These are phyloP conservation scores for Citrus reticulata DNA, from an alignment of 345 rosid species.

Conservation along the genomic window DNA sequence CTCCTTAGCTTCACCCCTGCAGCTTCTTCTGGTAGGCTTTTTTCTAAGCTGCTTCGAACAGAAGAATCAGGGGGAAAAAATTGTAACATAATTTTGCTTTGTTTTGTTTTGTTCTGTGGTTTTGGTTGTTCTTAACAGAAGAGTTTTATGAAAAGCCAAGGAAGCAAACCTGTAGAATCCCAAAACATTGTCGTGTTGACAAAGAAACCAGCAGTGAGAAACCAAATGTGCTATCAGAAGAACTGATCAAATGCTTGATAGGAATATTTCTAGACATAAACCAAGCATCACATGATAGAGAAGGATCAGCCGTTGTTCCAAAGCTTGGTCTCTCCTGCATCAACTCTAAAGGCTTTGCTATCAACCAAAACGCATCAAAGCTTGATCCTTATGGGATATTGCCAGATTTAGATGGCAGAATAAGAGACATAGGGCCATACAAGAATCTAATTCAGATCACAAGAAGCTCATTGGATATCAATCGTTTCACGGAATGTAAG, in stretches of 20 bases:
- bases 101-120: neutral
- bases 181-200: constrained; percentile 26
- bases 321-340: constrained; percentile 55
- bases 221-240: constrained; percentile 74
- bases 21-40: constrained; percentile 39
- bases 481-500: constrained; percentile 36
- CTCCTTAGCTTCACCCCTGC: constrained; percentile 42
- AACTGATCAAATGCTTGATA: constrained; percentile 64
- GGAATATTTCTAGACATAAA: constrained; percentile 67
- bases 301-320: constrained; percentile 36
- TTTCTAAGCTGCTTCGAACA: neutral
- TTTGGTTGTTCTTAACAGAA: constrained; percentile 25
- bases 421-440: constrained; percentile 76
- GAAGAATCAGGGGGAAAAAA: neutral
- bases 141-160: constrained; percentile 41
- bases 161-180: constrained; percentile 37
- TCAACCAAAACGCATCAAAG: constrained; percentile 37
- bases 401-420: constrained; percentile 45
- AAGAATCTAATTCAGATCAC: constrained; percentile 71
- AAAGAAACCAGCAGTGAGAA: constrained; percentile 40
- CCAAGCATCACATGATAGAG: constrained; percentile 36
- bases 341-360: constrained; percentile 37
- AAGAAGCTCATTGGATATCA: constrained; percentile 47
- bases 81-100: neutral
- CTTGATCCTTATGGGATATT: constrained; percentile 67